Conservation (phyloP, 192 early-diverging fungal genomes). For the Funneliformis mosseae region DNA sequence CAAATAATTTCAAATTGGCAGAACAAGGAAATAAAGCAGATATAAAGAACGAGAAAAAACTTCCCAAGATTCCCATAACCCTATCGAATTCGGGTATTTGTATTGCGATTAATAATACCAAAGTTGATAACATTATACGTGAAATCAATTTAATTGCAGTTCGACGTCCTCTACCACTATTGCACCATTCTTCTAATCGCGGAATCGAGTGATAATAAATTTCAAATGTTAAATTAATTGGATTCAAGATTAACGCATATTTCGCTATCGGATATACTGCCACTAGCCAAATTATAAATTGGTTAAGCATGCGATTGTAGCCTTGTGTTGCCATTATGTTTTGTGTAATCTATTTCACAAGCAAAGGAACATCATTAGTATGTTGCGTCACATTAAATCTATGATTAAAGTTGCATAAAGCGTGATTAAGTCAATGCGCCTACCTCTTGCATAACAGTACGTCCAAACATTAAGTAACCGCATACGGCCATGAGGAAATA, state of each 20-base stretch:
- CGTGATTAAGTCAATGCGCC: neutral
- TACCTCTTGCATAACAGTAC: constrained; percentile 57
- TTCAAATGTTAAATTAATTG: constrained; percentile 56
- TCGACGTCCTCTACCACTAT: constrained; percentile 35
- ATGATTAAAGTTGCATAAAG: constrained; percentile 2
- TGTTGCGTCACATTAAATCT: constrained; percentile 8
- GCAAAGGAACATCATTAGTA: neutral
- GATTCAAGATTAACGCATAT: constrained; percentile 66
- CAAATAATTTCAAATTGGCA: constrained; percentile 50
- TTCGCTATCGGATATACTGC: constrained; percentile 73
- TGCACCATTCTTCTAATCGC: constrained; percentile 36
- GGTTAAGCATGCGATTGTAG: constrained; percentile 53
- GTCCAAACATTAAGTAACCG: constrained; percentile 79
- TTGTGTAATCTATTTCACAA: constrained; percentile 57
- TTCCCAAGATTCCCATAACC: constrained; percentile 66
- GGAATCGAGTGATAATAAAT: constrained; percentile 33
- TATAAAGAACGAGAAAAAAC: constrained; percentile 52
- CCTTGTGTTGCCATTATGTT: constrained; percentile 62
- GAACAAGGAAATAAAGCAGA: constrained; percentile 53
- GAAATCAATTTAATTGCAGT: constrained; percentile 33
- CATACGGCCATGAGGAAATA: constrained; percentile 55
- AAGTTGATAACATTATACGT: constrained; percentile 40
- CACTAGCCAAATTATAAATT: constrained; percentile 64
- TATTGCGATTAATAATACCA: constrained; percentile 55
- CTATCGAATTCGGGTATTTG: constrained; percentile 66